A percentile compares a stretch with the other conserved stretches of the same genome.
Conservation (phyloP, 345 rosid species). For the Pistacia atlantica region DNA sequence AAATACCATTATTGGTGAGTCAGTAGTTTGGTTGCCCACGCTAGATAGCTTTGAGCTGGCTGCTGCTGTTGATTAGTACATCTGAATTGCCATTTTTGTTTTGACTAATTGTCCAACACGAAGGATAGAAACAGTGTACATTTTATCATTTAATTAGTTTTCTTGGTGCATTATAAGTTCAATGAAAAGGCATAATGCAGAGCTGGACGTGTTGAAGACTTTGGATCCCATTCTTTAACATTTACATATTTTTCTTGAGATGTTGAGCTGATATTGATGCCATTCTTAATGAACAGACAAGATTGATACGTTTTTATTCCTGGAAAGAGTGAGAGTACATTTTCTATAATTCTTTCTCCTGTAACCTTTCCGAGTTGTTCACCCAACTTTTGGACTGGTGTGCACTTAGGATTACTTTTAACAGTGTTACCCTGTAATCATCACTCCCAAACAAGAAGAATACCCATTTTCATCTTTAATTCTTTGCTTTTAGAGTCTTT, state of each 20-base stretch:
- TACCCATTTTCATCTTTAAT: not conserved
- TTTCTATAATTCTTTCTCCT: not conserved
- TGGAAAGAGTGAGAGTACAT: not conserved
- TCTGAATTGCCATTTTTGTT: not conserved
- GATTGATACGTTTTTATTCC: not conserved
- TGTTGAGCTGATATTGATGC: not conserved
- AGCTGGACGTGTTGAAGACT: not conserved
- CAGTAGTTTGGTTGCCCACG: not conserved
- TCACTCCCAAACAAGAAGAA: conserved; percentile 12
- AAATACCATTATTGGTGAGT: not conserved
- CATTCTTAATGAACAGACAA: not conserved
- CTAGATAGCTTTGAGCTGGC: not conserved
- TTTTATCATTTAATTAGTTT: not conserved
- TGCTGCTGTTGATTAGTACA: not conserved
- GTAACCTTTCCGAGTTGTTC: not conserved
- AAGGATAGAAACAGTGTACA: not conserved
- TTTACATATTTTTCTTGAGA: not conserved
- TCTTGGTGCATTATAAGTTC: not conserved
- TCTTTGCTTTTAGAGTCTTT: conserved; percentile 5
- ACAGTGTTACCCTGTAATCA: not conserved
- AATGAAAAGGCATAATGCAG: not conserved
- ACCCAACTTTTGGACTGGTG: conserved; percentile 3
- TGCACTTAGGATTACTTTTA: not conserved
- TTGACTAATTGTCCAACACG: not conserved
- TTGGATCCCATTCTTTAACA: not conserved